Evolutionary conservation across 768 basidiomycete species (phyloP), one percentile per base, ranked within the genome.

Genomic region (Dioszegia aurantiaca): DNA sequence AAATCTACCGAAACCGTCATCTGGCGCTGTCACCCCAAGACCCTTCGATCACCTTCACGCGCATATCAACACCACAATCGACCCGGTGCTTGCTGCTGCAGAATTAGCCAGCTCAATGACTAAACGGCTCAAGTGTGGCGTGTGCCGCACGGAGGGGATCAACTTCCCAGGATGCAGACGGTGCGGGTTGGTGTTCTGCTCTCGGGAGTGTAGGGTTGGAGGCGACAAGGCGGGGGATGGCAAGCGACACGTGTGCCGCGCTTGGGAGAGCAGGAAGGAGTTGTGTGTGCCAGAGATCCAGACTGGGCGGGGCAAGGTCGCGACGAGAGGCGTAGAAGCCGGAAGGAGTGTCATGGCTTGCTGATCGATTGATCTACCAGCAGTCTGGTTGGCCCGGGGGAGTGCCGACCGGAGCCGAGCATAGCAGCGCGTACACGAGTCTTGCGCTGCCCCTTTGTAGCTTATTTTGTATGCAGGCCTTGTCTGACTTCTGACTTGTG

Each of bases 151-250:
- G 28, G 41, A 64, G 28, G 72, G 72, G 3, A 58, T 69, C 39
- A 74, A 74, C 49, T 72, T 71, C 42, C 72, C 72, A 3, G 66
- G 65, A 45, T 74, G 72, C 42, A 56, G 72, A 54, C 67, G 66
- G 52, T 74, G 72, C 52, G 65, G 68, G n/a, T 41, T 69, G 55
- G 56, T 53, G 1, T 71, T 74, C 51, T 74, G 72, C 43, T 67
- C 65, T 6, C 60, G 72, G 36, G 62, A 58, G 16, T 74, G 72
- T 56, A 56, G 72, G 28, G 60, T 74, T 0, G 70, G 60, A 6
- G 53, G 45, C 19, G 53, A 62, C 10, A 63, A 56, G 26, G 72
- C 68, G 10, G 72, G 72, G 3, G 59, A 74, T 53, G 72, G 72
- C n/a, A 74, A 66, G 46, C 57, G 67, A 31, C 69, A 70, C 51